Evolutionary conservation across 768 basidiomycete species (phyloP).

Genomic region (Coprinopsis sp.): DNA sequence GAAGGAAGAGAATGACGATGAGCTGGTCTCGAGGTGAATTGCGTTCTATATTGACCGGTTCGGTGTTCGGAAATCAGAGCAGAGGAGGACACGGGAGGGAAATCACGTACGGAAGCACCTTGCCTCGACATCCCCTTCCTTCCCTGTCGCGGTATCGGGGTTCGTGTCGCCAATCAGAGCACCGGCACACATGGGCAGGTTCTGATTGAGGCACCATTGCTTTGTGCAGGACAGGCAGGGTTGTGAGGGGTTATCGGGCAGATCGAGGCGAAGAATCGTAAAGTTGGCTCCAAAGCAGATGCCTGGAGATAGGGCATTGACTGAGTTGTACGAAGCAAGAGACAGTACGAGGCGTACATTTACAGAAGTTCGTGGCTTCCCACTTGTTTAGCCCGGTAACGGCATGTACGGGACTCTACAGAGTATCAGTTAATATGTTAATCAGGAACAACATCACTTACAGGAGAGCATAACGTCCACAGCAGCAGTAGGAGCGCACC

Average conservation of each 20-base stretch:
- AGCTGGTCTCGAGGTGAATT: conserved; percentile 95
- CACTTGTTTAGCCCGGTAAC: conserved; percentile 56
- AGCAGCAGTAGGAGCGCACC: too few species aligned
- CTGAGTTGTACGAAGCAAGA: neutral
- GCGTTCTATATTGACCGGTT: conserved; percentile 64
- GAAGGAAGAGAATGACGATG: conserved; percentile 85
- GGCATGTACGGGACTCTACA: conserved; percentile 26
- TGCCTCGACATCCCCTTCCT: conserved; percentile 93
- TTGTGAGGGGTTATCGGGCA: conserved; percentile 80
- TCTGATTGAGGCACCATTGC: conserved; percentile 93
- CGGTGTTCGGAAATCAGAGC: conserved; percentile 6
- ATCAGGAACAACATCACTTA: neutral
- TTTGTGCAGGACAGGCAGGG: conserved; percentile 93
- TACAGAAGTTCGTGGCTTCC: conserved; percentile 90
- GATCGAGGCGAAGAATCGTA: conserved; percentile 74
- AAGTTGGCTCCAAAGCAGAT: conserved; percentile 89
- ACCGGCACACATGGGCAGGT: conserved; percentile 76
- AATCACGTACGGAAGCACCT: conserved; percentile 83
- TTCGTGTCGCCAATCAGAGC: conserved; percentile 83
- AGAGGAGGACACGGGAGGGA: conserved; percentile 5
- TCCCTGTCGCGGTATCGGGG: conserved; percentile 90
- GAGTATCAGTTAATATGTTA: conserved; percentile 15
- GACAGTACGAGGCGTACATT: conserved; percentile 48
- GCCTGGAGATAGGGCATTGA: conserved; percentile 42
- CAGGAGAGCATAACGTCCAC: too few species aligned